These are phyloP conservation scores for Flaveria floridana DNA, from an alignment of 140 eudicot genomes.

Conservation along the genomic window DNA sequence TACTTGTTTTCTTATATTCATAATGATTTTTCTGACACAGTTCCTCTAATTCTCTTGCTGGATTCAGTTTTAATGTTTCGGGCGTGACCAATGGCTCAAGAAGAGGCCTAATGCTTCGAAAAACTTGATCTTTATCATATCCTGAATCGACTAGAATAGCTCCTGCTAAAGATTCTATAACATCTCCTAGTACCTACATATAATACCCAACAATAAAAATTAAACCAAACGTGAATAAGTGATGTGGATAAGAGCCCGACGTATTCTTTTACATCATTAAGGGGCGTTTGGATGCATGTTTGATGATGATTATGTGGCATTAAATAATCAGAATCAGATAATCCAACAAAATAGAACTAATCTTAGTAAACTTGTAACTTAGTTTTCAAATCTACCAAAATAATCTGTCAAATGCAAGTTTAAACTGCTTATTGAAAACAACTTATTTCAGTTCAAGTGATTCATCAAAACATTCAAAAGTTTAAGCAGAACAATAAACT, in stretches of 20 bases:
- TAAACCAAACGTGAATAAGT: not conserved
- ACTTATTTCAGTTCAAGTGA: not conserved
- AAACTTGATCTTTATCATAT: constrained; percentile 52
- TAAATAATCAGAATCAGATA: not conserved
- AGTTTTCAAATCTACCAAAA: too few species aligned
- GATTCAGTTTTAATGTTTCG: constrained; percentile 63
- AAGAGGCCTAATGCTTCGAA: constrained; percentile 62
- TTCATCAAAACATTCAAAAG: not conserved
- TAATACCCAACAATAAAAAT: not conserved
- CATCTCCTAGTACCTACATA: constrained; percentile 77
- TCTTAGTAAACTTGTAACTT: not conserved
- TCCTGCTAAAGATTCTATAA: constrained; percentile 85
- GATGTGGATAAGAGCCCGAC: not conserved
- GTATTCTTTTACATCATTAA: not conserved
- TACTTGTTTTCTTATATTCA: constrained; percentile 25
- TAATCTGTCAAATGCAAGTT: too few species aligned
- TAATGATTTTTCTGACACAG: constrained; percentile 46
- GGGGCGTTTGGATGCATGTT: not conserved
- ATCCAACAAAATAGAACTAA: not conserved
- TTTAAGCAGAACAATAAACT: not conserved
- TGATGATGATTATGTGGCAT: not conserved
- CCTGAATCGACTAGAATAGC: constrained; percentile 83
- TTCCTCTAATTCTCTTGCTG: constrained; percentile 52
- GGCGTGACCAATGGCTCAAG: constrained; percentile 80
- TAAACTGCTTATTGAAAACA: not conserved